Conservation (phyloP, 1,284 basidiomycete species). For the Rhodotorula sp. region DNA sequence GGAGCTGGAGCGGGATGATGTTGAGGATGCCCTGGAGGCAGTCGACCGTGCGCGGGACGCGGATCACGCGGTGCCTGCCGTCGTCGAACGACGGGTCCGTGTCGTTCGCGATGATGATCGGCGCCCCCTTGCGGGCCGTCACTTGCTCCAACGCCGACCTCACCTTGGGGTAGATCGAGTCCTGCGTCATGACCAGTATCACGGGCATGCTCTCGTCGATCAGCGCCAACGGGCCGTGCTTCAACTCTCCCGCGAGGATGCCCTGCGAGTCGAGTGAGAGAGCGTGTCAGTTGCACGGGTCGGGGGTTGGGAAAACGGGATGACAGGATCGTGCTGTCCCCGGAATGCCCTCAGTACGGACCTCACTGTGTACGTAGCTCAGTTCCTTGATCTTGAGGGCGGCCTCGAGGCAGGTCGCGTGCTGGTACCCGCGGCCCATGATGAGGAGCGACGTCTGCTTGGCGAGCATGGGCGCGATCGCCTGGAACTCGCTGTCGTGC, state of each 20-base stretch:
- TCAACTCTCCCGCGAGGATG: slow-evolving; percentile 96
- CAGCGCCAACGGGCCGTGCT: slow-evolving; percentile 91
- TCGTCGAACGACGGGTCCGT: slow-evolving; percentile 74
- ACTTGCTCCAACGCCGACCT: slow-evolving; percentile 52
- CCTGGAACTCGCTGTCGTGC: slow-evolving; percentile 74
- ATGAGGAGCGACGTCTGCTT: slow-evolving; percentile 75
- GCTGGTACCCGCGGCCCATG: slow-evolving; percentile 99
- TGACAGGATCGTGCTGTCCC: no score
- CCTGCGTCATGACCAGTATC: slow-evolving; percentile 98
- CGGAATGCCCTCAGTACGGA: background rate
- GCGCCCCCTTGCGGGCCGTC: slow-evolving; percentile 53
- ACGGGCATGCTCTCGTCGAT: slow-evolving; percentile 52
- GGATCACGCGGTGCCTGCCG: slow-evolving; percentile 46
- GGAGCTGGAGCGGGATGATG: slow-evolving; percentile 91
- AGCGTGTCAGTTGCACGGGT: no score
- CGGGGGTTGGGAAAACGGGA: no score
- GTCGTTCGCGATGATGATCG: slow-evolving; percentile 89
- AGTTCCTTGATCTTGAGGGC: slow-evolving; percentile 98
- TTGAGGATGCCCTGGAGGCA: slow-evolving; percentile 94
- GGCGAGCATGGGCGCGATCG: slow-evolving; percentile 60
- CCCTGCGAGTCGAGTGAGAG: background rate
- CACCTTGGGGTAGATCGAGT: slow-evolving; percentile 97
- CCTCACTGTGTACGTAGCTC: slow-evolving; percentile 66
- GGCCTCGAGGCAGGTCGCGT: slow-evolving; percentile 93
- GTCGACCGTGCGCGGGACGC: slow-evolving; percentile 73